Percentiles rank a stretch among this genome's conserved stretches.
These are phyloP conservation scores for Escallonia rubra DNA, from an alignment of 129 eudicot genomes.

Conservation along the genomic window DNA sequence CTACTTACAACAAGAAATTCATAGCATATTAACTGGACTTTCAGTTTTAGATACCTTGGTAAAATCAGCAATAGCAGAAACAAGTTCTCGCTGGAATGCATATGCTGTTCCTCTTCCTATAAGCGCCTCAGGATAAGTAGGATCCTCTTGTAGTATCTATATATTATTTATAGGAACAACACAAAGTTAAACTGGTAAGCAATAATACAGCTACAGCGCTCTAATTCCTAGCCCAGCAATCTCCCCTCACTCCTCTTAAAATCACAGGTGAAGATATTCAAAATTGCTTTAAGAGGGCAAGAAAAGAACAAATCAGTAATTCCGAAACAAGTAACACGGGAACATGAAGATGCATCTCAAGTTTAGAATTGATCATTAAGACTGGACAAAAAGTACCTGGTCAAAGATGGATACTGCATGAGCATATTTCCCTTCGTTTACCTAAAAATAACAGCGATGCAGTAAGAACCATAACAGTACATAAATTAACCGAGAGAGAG, in stretches of 20 bases:
- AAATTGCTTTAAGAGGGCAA: too few species aligned
- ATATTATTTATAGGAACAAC: slow-evolving; percentile 1
- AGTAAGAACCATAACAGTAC: too few species aligned
- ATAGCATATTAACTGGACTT: slow-evolving; percentile 7
- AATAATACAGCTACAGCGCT: neutral
- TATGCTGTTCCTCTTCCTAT: slow-evolving; percentile 98
- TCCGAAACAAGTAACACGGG: slow-evolving; percentile 2
- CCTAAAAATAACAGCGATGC: slow-evolving; percentile 43
- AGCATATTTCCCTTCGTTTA: slow-evolving; percentile 92
- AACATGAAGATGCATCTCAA: neutral
- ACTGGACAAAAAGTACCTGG: slow-evolving; percentile 44
- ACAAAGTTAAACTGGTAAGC: slow-evolving; percentile 3
- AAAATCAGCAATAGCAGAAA: slow-evolving; percentile 94
- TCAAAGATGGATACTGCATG: slow-evolving; percentile 90
- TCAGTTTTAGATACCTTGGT: slow-evolving; percentile 54
- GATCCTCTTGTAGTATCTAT: slow-evolving; percentile 88
- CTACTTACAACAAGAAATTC: neutral
- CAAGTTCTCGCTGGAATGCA: slow-evolving; percentile 93
- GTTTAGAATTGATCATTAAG: slow-evolving; percentile 4
- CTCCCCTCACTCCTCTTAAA: too few species aligned
- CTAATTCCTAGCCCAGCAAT: too few species aligned
- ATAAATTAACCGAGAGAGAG: too few species aligned
- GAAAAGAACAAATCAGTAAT: slow-evolving; percentile 4
- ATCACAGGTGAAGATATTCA: too few species aligned
- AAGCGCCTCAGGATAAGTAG: slow-evolving; percentile 93